Evolutionary conservation across 2,329 filamentous ascomycete genomes (phyloP), one percentile per base, ranked within the genome.

Genomic region (Byssothecium circinans): DNA sequence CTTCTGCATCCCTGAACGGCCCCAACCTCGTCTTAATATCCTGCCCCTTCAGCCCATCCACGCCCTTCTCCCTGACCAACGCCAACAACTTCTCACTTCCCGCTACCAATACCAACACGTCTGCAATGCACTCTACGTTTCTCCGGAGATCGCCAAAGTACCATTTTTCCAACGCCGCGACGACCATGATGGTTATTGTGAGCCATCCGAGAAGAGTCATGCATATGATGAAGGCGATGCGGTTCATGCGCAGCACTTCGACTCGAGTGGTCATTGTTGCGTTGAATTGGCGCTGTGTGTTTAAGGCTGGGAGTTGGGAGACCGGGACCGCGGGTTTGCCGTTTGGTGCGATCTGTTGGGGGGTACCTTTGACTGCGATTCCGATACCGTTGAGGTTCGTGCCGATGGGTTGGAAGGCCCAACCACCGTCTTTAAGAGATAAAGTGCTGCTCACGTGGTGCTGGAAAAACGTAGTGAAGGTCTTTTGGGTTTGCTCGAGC

Each of bases 381-480:
- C 48, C 43, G 14, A 50, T 18, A 15, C 30, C 48, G 2, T 60
- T 48, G 0, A 62, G 25, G 29, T 55, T 62, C 12, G 54, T 54
- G 17, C 61, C 61, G 34, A 63, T 57, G 8, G 43, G 40, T 17
- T 65, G 61, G 20, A 58, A 65, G 0, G 20, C 59, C 60, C 60
- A 62, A 3, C 61, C 54, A 2, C 60, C 61, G 1, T 53, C 51
- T 7, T 48, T 23, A 8, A 53, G 11, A 17, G 60, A 56, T 15
- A 60, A 14, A 25, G 51, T 53, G 18, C 44, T 60, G 44, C 55
- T 56, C 15, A 58, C 58, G 23, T 50, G 64, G 33, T 69, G 65
- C 27, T 70, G 64, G 42, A 69, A 69, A 47, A 68, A 68, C 0
- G 60, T 64, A 1, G 58, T 45, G 49, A 62, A 68, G 2, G 58